phyloP scores from a whole-genome alignment of 306 rosid genomes.

The Rosa multiflora region DNA sequence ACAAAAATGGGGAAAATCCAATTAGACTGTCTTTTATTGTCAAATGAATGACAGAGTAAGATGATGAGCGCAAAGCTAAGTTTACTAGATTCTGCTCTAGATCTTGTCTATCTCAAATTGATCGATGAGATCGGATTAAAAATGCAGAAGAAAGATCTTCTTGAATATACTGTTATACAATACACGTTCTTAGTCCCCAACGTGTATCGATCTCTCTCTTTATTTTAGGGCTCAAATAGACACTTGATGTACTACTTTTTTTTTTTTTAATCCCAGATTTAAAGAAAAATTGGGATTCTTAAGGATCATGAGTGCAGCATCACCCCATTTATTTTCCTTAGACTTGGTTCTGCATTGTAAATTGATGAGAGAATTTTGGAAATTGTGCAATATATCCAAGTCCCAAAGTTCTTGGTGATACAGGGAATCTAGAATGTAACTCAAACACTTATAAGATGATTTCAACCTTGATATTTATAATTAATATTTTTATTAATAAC shows the following conservation, averaged over 20 bases:
- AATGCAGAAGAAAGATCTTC: conserved; percentile 3
- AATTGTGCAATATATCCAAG: conserved; percentile 2
- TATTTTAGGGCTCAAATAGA: conserved; percentile 3
- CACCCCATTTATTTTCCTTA: neutral
- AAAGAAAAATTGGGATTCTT: neutral
- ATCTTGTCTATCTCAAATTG: conserved; percentile 10
- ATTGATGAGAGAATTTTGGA: neutral
- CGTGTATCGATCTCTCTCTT: neutral
- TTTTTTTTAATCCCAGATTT: neutral
- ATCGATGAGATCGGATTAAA: neutral
- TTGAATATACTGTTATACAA: neutral
- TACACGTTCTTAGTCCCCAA: conserved; percentile 8
- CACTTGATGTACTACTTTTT: neutral
- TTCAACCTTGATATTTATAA: no score
- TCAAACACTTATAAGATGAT: no score
- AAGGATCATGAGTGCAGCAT: neutral
- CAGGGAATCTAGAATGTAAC: neutral
- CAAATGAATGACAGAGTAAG: conserved; percentile 9
- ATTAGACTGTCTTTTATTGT: neutral
- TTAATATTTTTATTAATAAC: no score
- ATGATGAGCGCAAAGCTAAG: neutral
- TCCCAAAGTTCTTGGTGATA: neutral
- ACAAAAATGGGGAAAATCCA: neutral
- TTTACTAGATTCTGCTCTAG: conserved; percentile 19
- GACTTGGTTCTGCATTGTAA: neutral